These are phyloP conservation scores for Aristolochia californica DNA, from an alignment of 164 flowering plant species.

Conservation along the genomic window DNA sequence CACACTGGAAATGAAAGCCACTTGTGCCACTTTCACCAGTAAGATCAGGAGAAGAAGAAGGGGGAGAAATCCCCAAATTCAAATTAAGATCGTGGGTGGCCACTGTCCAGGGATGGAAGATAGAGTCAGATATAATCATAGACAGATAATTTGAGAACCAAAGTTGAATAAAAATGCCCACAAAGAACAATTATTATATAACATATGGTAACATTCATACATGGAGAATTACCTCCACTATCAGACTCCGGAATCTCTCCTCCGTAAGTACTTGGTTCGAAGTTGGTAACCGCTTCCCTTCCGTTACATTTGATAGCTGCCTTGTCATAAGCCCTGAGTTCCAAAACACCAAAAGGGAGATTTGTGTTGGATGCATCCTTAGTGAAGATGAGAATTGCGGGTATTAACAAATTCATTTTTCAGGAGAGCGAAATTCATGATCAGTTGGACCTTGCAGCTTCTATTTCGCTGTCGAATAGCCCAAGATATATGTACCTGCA, in stretches of 20 bases:
- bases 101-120: slow-evolving; percentile 16
- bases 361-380: slow-evolving; percentile 31
- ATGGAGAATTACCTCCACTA: slow-evolving; percentile 30
- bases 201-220: too few relatives aligned
- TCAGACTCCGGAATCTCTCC: slow-evolving; percentile 35
- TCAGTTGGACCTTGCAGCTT: slow-evolving; percentile 91
- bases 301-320: slow-evolving; percentile 91
- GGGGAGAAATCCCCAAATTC: slow-evolving; percentile 51
- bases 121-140: not conserved
- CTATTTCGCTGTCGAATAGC: slow-evolving; percentile 84
- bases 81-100: slow-evolving; percentile 42
- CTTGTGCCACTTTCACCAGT: slow-evolving; percentile 17
- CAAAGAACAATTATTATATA: too few relatives aligned
- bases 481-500: slow-evolving; percentile 99
- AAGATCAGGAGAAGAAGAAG: slow-evolving; percentile 20
- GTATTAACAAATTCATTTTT: slow-evolving; percentile 18
- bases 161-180: too few relatives aligned
- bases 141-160: not conserved
- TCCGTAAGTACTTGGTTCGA: slow-evolving; percentile 65
- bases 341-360: slow-evolving; percentile 28
- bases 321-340: slow-evolving; percentile 97
- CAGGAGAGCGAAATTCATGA: slow-evolving; percentile 34
- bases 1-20: slow-evolving; percentile 17
- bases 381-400: slow-evolving; percentile 25
- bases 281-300: slow-evolving; percentile 87